Percentiles rank a stretch among this genome's conserved stretches.
Conservation (phyloP, 352 stramenopile species). For the Aphanomyces astaci region DNA sequence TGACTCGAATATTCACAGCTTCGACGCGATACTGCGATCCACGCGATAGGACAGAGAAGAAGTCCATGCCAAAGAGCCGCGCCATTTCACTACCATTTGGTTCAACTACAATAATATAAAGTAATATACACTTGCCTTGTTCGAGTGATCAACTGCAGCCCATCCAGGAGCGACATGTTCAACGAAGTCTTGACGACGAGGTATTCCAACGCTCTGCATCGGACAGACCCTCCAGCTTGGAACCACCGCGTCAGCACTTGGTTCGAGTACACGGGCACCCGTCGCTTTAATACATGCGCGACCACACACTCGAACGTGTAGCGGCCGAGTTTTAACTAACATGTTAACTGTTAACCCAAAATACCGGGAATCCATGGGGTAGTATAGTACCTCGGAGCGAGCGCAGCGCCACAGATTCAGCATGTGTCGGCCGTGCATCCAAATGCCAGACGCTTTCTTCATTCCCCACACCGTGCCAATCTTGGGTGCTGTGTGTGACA, state of each 20-base stretch:
- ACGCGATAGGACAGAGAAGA: conserved; percentile 88
- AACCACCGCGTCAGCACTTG: conserved; percentile 60
- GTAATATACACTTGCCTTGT: too few relatives aligned
- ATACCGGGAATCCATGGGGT: too few relatives aligned
- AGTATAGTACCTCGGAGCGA: conserved; percentile 72
- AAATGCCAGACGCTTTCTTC: conserved; percentile 79
- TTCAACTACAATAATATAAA: too few relatives aligned
- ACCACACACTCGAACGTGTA: conserved; percentile 81
- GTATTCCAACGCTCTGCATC: conserved; percentile 56
- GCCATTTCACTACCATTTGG: conserved; percentile 89
- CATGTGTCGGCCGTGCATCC: conserved; percentile 84
- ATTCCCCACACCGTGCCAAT: conserved; percentile 72
- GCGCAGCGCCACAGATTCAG: conserved; percentile 90
- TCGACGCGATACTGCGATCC: conserved; percentile 93
- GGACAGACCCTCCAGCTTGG: conserved; percentile 28
- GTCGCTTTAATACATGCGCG: conserved; percentile 49
- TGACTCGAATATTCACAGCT: conserved; percentile 86
- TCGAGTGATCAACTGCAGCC: conserved; percentile 79
- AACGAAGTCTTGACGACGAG: conserved; percentile 36
- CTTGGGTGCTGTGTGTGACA: conserved; percentile 27
- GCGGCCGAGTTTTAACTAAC: conserved; percentile 69
- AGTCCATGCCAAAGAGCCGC: conserved; percentile 90
- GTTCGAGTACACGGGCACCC: conserved; percentile 50
- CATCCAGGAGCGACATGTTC: conserved; percentile 68
- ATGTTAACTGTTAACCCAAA: conserved; percentile 21